These are phyloP conservation scores for Stemphylium vesicarium DNA, from an alignment of 2,329 filamentous ascomycete species.

Conservation along the genomic window DNA sequence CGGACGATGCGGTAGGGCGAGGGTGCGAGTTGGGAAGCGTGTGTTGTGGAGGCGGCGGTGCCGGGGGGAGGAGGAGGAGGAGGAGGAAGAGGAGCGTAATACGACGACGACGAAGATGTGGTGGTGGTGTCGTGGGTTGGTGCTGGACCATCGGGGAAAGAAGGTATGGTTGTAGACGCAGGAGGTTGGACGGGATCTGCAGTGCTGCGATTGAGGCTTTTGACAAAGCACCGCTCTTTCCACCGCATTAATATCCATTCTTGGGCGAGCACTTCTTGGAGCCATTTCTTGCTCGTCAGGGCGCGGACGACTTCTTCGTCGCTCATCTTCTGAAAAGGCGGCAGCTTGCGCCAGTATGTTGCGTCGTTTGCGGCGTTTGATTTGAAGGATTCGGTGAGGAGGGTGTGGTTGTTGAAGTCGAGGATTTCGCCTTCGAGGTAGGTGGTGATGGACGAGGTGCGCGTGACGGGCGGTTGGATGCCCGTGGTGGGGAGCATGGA, in stretches of 20 bases:
- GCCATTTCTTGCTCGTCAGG: conserved; percentile 51
- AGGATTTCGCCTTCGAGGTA: conserved; percentile 74
- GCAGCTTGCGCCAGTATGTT: conserved; percentile 57
- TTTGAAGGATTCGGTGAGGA: conserved; percentile 60
- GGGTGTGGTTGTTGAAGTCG: conserved; percentile 60
- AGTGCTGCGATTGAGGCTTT: conserved; percentile 33
- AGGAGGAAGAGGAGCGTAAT: not conserved
- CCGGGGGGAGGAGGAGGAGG: not conserved
- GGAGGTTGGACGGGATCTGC: conserved; percentile 22
- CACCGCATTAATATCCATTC: conserved; percentile 64
- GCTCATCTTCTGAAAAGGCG: conserved; percentile 49
- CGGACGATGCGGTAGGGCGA: conserved; percentile 27
- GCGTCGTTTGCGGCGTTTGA: conserved; percentile 54
- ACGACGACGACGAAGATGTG: not conserved
- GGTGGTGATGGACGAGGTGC: conserved; percentile 62
- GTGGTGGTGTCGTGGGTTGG: not conserved
- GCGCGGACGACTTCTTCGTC: conserved; percentile 53
- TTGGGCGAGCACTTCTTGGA: conserved; percentile 44
- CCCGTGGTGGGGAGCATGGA: conserved; percentile 29
- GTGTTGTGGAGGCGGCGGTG: not conserved
- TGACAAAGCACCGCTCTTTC: conserved; percentile 61
- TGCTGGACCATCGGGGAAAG: conserved; percentile 6
- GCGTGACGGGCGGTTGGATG: conserved; percentile 26
- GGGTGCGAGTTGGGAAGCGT: conserved; percentile 12
- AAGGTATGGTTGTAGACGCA: conserved; percentile 9